Evolutionary conservation across 2,329 filamentous ascomycete genomes (phyloP), one percentile per base, ranked within the genome.

Genomic region (Ascochyta lentis): DNA sequence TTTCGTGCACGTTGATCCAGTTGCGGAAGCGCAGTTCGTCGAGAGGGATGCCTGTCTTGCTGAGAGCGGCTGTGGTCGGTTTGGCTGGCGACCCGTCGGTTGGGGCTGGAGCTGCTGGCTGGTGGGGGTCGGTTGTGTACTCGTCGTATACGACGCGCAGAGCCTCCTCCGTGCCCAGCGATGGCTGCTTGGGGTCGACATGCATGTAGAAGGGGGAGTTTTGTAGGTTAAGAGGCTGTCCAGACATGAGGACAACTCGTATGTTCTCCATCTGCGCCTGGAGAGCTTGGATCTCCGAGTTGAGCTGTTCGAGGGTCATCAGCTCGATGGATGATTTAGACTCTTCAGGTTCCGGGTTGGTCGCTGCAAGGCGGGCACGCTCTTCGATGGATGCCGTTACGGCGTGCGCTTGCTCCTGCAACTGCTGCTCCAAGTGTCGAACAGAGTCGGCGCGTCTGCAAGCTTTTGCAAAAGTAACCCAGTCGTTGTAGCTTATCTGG

Each of bases 21-120:
- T 82, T 82, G 55, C 77, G 73, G 65, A 79, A 84, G 34, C 81
- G 77, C 13, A 83, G 67, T 22, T 78, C 72, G 35, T 76, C 76
- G 13, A 82, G 64, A 0, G 78, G 71, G 27, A 81, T 73, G 13
- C 77, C 77, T 1, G 77, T 78, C 2, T 71, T 38, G 35, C 68
- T 73, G n/a, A 69, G 39, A 9, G 59, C 54, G 19, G 58, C 41
- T 10, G 43, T n/a, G 6, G 16, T 33, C 16, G 47, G 27, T 15
- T 58, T 44, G 7, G 37, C 16, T 13, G 54, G 37, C 15, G 57
- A 49, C 19, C 54, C 52, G 13, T 62, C 50, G 24, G 44, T 38
- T 16, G 57, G 29, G 29, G 55, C 55, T 8, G 29, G 29, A 31
- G 58, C 47, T 12, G 66, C 61, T 4, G 71, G 72, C 44, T 74